Evolutionary conservation across 1,284 basidiomycete species (phyloP).

Genomic region (Fistulinella cinereoalba): DNA sequence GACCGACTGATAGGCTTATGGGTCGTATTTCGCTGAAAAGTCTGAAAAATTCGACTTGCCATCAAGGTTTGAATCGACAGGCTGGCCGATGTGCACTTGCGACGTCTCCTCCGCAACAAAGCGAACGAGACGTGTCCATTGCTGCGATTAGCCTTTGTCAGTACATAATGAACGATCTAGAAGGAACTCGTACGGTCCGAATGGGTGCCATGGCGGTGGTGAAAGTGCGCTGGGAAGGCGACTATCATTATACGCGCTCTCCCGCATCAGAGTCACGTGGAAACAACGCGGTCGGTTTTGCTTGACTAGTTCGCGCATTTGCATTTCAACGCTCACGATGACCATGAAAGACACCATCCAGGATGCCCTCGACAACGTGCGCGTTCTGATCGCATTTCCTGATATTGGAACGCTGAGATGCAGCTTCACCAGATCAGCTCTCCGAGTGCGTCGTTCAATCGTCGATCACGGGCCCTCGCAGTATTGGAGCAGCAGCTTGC

Average conservation of each 20-base stretch:
- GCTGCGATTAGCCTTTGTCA: conserved; percentile 38
- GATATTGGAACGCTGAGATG: conserved; percentile 10
- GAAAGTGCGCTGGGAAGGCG: conserved; percentile 9
- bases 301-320: background rate
- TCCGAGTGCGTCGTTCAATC: conserved; percentile 48
- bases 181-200: conserved; percentile 44
- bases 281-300: conserved; percentile 9
- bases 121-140: conserved; percentile 81
- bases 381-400: conserved; percentile 18
- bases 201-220: conserved; percentile 53
- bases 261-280: conserved; percentile 28
- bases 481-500: conserved; percentile 61
- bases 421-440: conserved; percentile 52
- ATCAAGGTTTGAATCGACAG: conserved; percentile 64
- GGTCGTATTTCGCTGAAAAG: no score
- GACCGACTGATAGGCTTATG: no score
- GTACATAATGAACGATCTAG: background rate
- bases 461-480: conserved; percentile 51
- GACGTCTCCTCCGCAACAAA: conserved; percentile 78
- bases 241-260: conserved; percentile 7
- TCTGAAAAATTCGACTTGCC: conserved; percentile 45
- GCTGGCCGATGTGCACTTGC: conserved; percentile 74
- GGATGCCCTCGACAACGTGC: conserved; percentile 63
- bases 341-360: conserved; percentile 50
- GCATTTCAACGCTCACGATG: conserved; percentile 14